phyloP scores from a whole-genome alignment of 169 alveolate species.

The Plasmodium adleri region DNA sequence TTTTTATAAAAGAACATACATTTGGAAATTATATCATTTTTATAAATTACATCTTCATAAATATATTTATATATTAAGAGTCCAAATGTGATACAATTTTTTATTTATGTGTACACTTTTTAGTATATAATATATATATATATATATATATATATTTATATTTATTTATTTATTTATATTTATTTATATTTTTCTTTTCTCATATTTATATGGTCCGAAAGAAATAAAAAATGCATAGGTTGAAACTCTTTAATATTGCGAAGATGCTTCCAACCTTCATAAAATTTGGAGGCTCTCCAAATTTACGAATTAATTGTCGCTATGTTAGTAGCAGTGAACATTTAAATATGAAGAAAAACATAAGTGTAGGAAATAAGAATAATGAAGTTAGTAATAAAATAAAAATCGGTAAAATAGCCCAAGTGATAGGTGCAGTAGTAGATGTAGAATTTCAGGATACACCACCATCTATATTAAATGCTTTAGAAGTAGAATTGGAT shows the following conservation, averaged over 20 bases:
- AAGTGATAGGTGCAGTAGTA: slow-evolving; percentile 98
- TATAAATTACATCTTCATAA: too few relatives aligned
- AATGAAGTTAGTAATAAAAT: neutral
- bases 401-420: slow-evolving; percentile 89
- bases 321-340: slow-evolving; percentile 23
- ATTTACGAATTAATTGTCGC: slow-evolving; percentile 10
- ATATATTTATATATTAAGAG: too few relatives aligned
- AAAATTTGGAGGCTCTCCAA: neutral
- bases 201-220: too few relatives aligned
- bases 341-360: slow-evolving; percentile 32
- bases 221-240: slow-evolving; percentile 11
- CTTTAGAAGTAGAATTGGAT: slow-evolving; percentile 94
- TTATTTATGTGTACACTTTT: too few relatives aligned
- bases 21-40: too few relatives aligned
- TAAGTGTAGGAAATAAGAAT: neutral
- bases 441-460: slow-evolving; percentile 97
- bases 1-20: too few relatives aligned
- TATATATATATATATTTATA: too few relatives aligned
- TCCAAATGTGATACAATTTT: too few relatives aligned
- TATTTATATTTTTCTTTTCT: too few relatives aligned
- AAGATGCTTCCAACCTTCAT: neutral
- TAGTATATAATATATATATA: too few relatives aligned
- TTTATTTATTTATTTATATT: too few relatives aligned
- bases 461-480: slow-evolving; percentile 96
- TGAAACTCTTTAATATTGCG: neutral